These are phyloP conservation scores for Penicillium coffeae DNA, from an alignment of 495 filamentous ascomycete species.

Conservation along the genomic window DNA sequence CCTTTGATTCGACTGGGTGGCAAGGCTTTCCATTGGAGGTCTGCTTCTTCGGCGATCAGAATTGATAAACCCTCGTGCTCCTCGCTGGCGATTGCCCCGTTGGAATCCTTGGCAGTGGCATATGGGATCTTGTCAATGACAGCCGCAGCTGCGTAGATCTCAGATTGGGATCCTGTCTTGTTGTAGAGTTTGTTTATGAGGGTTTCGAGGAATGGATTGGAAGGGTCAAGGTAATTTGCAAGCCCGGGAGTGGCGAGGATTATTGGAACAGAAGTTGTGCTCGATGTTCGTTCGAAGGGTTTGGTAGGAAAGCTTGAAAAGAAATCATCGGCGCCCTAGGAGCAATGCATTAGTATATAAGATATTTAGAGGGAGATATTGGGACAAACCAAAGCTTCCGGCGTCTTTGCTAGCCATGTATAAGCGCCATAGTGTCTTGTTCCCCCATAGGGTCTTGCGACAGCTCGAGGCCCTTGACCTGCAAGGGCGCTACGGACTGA, in stretches of 20 bases:
- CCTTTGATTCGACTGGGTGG: conserved; percentile 30
- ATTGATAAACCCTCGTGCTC: conserved; percentile 37
- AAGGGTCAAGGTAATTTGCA: conserved; percentile 36
- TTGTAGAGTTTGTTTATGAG: conserved; percentile 26
- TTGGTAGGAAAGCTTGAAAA: conserved; percentile 25
- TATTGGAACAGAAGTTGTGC: conserved; percentile 20
- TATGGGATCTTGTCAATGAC: conserved; percentile 37
- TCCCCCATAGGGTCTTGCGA: not conserved
- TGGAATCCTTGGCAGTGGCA: not conserved
- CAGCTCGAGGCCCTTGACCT: not conserved
- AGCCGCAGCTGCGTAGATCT: conserved; percentile 30
- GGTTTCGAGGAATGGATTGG: conserved; percentile 27
- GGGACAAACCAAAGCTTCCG: conserved; percentile 30
- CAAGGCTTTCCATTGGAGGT: conserved; percentile 30
- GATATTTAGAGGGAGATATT: not conserved
- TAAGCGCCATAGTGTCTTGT: conserved; percentile 13
- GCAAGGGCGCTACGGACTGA: not conserved
- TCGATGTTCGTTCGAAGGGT: not conserved
- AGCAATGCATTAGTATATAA: conserved; percentile 3
- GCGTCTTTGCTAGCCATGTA: conserved; percentile 39
- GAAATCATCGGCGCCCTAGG: conserved; percentile 31
- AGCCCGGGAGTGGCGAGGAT: conserved; percentile 40
- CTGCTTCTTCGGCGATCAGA: conserved; percentile 20
- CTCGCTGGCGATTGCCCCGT: not conserved
- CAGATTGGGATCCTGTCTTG: not conserved